phyloP scores from a whole-genome alignment of 768 basidiomycete species.

The Russula sp. region DNA sequence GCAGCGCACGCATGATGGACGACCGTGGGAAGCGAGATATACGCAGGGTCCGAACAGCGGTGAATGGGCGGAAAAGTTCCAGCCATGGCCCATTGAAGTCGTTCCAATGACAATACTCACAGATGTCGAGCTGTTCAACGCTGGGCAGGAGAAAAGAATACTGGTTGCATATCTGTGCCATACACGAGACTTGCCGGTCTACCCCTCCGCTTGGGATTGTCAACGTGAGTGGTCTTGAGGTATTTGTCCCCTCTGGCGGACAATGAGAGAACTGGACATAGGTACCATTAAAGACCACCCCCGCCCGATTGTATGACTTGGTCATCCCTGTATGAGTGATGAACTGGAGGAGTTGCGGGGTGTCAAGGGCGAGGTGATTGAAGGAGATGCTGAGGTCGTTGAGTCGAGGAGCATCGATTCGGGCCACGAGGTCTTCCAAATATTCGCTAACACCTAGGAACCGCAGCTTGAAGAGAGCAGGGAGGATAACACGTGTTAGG shows the following conservation, averaged over 20 bases:
- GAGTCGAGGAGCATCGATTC: conserved; percentile 1
- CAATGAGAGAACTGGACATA: not conserved
- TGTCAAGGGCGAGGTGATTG: not conserved
- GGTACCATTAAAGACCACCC: not conserved
- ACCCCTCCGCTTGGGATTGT: not conserved
- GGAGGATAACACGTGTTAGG: not conserved
- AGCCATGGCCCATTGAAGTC: not conserved
- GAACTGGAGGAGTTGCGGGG: not conserved
- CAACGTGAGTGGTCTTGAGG: not conserved
- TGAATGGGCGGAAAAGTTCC: not conserved
- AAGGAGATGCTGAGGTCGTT: not conserved
- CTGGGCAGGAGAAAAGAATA: not conserved
- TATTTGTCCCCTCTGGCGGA: not conserved
- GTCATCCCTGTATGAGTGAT: not conserved
- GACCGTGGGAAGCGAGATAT: not conserved
- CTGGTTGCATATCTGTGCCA: not conserved
- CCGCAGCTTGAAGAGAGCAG: not conserved
- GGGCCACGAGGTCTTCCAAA: not conserved
- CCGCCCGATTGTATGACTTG: not conserved
- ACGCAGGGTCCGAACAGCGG: not conserved
- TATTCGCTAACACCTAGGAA: conserved; percentile 3
- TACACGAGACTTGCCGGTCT: not conserved
- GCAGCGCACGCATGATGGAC: too few relatives aligned
- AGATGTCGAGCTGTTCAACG: not conserved
- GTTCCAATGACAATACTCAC: rapidly evolving